Base-by-base conservation (phyloP, 495 filamentous ascomycete genomes). In the Aspergillus sparsus region DNA sequence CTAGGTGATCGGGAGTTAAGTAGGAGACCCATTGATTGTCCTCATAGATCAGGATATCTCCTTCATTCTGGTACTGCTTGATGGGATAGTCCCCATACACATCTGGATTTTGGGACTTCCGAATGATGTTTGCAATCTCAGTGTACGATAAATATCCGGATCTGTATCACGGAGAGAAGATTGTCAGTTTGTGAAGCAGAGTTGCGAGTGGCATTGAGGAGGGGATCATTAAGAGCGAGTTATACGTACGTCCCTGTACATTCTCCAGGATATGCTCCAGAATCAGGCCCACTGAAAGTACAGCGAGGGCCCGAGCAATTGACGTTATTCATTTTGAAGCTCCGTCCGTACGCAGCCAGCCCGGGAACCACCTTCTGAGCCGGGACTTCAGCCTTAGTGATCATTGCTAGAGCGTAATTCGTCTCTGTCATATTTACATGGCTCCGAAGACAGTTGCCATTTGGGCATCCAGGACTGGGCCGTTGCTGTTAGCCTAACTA, bases 391-490 rank as follows among this genome's bases (percentile, higher is more conserved):
- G 51, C 51, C 36, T 53, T 53, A 33, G 50, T 53, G 10, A 53
- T 33, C 53, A 47, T 56, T 27, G 53, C 53, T 12, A 56, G 41
- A 2, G 53, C 27, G n/a, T 44, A 46, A 12, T 46, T 31, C 3
- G 53, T 56, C 13, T 56, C 53, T 2, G 53, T 56, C 11, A 33
- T 44, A 15, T 56, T 56, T 5, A 56, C 53, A 13, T 56, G 53
- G 33, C 53, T 56, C 39, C 53, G 53, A 0, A 56, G 53, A 35
- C 53, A 56, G 53, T 56, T 56, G 6, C 53, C 53, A 3, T 34
- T 31, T 12, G 39, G 11, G 33, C 53, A 56, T 1, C 53, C 53
- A 42, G 53, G 41, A 42, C 37, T 52, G 32, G 37, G n/a, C n/a
- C n/a, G n/a, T n/a, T n/a, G n/a, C n/a, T n/a, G n/a, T n/a, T n/a